phyloP scores from a whole-genome alignment of 2,329 filamentous ascomycete species.

The Fonsecaea multimorphosa region DNA sequence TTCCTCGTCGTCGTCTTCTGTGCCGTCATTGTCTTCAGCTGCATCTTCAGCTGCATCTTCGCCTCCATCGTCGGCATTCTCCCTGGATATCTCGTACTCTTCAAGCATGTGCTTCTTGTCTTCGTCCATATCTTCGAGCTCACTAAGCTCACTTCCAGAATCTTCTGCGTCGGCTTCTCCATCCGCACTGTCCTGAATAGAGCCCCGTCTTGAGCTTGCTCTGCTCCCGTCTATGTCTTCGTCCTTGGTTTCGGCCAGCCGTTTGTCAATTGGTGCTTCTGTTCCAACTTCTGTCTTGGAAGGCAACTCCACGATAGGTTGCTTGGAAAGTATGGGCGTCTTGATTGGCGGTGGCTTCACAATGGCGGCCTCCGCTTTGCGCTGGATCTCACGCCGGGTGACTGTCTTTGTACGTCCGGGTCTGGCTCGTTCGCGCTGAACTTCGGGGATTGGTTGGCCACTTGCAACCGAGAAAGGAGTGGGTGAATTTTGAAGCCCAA shows the following conservation, averaged over 20 bases:
- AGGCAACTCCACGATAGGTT: slow-evolving; percentile 35
- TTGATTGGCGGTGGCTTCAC: slow-evolving; percentile 48
- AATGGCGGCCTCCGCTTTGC: slow-evolving; percentile 63
- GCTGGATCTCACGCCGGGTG: slow-evolving; percentile 64
- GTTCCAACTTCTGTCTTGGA: slow-evolving; percentile 28
- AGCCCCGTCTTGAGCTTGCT: slow-evolving; percentile 63
- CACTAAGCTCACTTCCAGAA: slow-evolving; percentile 35
- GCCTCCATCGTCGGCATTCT: slow-evolving; percentile 54
- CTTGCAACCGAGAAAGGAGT: slow-evolving; percentile 9
- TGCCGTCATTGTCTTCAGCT: slow-evolving; percentile 32
- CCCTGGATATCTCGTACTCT: slow-evolving; percentile 51
- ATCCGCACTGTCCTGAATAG: slow-evolving; percentile 69
- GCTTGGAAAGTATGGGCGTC: slow-evolving; percentile 40
- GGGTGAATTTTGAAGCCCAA: slow-evolving; percentile 34
- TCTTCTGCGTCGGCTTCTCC: slow-evolving; percentile 65
- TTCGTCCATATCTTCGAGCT: slow-evolving; percentile 59
- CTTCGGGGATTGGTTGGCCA: slow-evolving; percentile 24
- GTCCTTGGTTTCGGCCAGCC: slow-evolving; percentile 51
- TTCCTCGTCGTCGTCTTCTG: slow-evolving; percentile 27
- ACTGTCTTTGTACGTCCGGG: slow-evolving; percentile 61
- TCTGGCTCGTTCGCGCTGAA: slow-evolving; percentile 29
- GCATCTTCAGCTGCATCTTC: slow-evolving; percentile 39
- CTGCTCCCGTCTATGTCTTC: slow-evolving; percentile 52
- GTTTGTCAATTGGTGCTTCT: slow-evolving; percentile 57
- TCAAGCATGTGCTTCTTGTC: slow-evolving; percentile 44